Percentiles rank a stretch among this genome's conserved stretches.
phyloP scores from a whole-genome alignment of 768 basidiomycete genomes.

The Wakefieldia striispora region DNA sequence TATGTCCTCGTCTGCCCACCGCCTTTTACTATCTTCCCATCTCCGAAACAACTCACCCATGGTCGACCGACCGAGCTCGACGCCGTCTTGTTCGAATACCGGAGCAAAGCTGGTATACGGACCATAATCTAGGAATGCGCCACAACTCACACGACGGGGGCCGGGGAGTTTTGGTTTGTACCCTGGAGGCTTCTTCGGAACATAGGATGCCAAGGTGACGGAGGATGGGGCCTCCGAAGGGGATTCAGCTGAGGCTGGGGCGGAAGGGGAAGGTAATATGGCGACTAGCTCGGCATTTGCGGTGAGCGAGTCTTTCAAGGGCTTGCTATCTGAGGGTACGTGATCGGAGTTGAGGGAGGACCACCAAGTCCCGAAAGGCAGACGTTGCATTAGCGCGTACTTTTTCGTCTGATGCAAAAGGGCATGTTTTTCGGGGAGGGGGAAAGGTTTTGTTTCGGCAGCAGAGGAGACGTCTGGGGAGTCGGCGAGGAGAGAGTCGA shows the following conservation, averaged over 20 bases:
- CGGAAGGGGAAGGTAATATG: constrained; percentile 62
- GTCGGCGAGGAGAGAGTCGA: constrained; percentile 42
- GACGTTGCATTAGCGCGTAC: constrained; percentile 77
- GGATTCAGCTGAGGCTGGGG: constrained; percentile 30
- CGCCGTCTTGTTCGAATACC: constrained; percentile 73
- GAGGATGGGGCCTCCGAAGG: constrained; percentile 15
- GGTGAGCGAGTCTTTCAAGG: constrained; percentile 51
- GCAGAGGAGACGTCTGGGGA: constrained; percentile 19
- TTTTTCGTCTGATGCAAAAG: constrained; percentile 38
- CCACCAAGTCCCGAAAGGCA: constrained; percentile 79
- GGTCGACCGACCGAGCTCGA: constrained; percentile 59
- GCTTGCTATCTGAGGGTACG: constrained; percentile 36
- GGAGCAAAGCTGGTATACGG: constrained; percentile 75
- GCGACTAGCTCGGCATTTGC: constrained; percentile 76
- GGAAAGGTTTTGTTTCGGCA: constrained; percentile 22
- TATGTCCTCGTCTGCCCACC: constrained; percentile 25
- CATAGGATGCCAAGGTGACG: constrained; percentile 60
- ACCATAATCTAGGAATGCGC: constrained; percentile 78
- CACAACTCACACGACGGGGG: constrained; percentile 57
- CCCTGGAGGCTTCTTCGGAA: constrained; percentile 40
- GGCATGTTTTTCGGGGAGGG: constrained; percentile 28
- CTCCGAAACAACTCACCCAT: constrained; percentile 60
- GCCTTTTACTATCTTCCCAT: constrained; percentile 43
- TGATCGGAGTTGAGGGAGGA: constrained; percentile 58
- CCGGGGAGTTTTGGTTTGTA: constrained; percentile 43